Conservation (phyloP, 306 rosid species). For the Fragaria ananassa region DNA sequence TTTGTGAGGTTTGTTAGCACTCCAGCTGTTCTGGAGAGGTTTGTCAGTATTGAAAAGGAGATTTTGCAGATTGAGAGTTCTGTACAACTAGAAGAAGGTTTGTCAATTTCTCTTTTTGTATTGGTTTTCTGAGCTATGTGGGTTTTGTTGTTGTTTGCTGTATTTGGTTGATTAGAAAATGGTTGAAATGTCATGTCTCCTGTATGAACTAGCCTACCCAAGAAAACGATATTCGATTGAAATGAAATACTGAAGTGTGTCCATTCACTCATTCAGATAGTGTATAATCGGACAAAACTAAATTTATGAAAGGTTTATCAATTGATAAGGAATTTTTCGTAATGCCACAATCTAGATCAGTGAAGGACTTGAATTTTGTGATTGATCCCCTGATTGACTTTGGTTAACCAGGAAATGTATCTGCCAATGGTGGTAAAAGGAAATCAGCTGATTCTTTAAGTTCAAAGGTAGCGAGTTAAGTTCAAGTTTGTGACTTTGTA, state of each 20-base stretch:
- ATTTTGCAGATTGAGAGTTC: constrained; percentile 58
- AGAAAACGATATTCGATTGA: background rate
- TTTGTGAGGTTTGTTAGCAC: constrained; percentile 76
- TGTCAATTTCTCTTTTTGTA: background rate
- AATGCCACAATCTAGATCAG: background rate
- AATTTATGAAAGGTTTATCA: background rate
- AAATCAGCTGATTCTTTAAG: constrained; percentile 5
- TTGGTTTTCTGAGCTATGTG: constrained; percentile 2
- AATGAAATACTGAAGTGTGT: background rate
- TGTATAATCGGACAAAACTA: too few species aligned
- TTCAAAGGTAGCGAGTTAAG: constrained; percentile 3
- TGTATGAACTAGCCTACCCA: background rate
- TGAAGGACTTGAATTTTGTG: background rate
- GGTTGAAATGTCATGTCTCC: background rate
- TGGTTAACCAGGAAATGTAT: constrained; percentile 7
- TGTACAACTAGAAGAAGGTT: constrained; percentile 40
- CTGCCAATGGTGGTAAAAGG: constrained; percentile 10
- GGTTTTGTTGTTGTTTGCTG: background rate
- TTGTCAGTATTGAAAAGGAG: constrained; percentile 56
- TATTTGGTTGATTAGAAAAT: background rate
- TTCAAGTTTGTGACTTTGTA: background rate
- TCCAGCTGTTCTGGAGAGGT: constrained; percentile 67
- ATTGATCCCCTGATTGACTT: too few species aligned
- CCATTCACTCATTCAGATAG: background rate
- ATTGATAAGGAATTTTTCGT: too few species aligned